Base-by-base conservation (phyloP, 129 eudicot genomes). In the Arctium minus region DNA sequence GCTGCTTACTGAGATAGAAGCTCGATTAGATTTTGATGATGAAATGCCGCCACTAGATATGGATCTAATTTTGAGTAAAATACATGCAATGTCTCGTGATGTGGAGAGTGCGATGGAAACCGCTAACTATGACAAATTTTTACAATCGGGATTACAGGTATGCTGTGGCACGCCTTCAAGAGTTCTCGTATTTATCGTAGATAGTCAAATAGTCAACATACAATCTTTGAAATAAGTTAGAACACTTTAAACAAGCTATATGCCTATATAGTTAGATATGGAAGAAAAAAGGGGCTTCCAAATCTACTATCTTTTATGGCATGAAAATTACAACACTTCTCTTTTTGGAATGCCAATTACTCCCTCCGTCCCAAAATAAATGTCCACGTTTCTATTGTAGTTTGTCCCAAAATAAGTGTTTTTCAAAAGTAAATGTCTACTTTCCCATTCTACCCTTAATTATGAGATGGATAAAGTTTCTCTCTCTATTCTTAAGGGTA, bases 1-100 rank as follows among this genome's bases (percentile, higher is more conserved):
- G 87, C 83, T 96, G 88, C 99, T 96, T 70, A 91, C 95, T 0
- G 99, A 96, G 83, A 96, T 96, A 85, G 99, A 96, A 88, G 99
- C 99, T 72, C 99, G 98, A 78, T 86, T 96, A 10, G 99, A 96
- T 87, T 96, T 96, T 87, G 99, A 96, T 48, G 99, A 96, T 89
- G 99, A 96, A 86, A 93, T 96, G 99, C 97, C 99, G 60, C 99
- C 98, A 22, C 53, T 96, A 31, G 92, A 96, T 48, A 9, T 86
- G 74, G 88, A 83, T 56, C 77, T 86, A 31, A 79, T 87, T 15
- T 78, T 77, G 83, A 81, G 78, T 35, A 91, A 84, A 77, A 87
- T 93, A 79, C 85, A 83, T 17, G 77, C 75, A 6, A 93, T 96
- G 99, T 80, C 89, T 69, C 85, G 82, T 65, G 93, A 90, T 33